phyloP scores from a whole-genome alignment of 2,329 filamentous ascomycete genomes.

The Cladosporium sphaerospermum region DNA sequence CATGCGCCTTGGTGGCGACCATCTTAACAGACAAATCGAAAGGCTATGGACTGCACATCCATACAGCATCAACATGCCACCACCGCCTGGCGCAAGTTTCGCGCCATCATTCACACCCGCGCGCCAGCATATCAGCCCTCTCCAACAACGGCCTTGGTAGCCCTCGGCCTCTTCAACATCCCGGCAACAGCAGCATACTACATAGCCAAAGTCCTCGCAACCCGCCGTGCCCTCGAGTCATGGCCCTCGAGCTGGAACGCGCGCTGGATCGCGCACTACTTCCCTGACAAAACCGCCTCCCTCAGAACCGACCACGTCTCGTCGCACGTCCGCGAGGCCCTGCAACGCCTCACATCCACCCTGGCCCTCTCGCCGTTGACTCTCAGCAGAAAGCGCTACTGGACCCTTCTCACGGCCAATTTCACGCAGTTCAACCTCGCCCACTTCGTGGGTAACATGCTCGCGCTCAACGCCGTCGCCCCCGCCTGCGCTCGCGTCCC shows the following conservation, averaged over 20 bases:
- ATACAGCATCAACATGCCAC: not conserved
- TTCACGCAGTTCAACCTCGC: conserved; percentile 11
- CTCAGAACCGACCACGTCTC: conserved; percentile 9
- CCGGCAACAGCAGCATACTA: conserved; percentile 1
- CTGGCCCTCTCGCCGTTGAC: conserved; percentile 27
- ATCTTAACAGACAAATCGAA: not conserved
- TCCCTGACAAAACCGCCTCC: conserved; percentile 1
- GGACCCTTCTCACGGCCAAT: conserved; percentile 13
- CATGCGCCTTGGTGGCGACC: not conserved
- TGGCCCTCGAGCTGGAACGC: conserved; percentile 9
- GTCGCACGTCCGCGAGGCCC: not conserved
- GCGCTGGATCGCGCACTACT: conserved; percentile 8
- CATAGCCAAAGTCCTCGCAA: not conserved
- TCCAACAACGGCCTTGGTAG: conserved; percentile 5
- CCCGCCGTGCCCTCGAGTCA: not conserved
- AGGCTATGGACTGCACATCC: not conserved
- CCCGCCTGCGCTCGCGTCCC: conserved; percentile 9
- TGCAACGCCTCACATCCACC: not conserved
- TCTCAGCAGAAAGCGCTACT: not conserved
- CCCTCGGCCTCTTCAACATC: conserved; percentile 11
- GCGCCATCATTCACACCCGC: not conserved
- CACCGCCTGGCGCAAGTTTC: not conserved
- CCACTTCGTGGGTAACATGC: conserved; percentile 10
- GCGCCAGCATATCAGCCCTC: not conserved
- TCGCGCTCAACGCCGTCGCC: not conserved